A percentile compares a stretch with the other conserved stretches of the same genome.
phyloP scores from a whole-genome alignment of 202 grass and related monocot species.

The Alloteropsis angusta region DNA sequence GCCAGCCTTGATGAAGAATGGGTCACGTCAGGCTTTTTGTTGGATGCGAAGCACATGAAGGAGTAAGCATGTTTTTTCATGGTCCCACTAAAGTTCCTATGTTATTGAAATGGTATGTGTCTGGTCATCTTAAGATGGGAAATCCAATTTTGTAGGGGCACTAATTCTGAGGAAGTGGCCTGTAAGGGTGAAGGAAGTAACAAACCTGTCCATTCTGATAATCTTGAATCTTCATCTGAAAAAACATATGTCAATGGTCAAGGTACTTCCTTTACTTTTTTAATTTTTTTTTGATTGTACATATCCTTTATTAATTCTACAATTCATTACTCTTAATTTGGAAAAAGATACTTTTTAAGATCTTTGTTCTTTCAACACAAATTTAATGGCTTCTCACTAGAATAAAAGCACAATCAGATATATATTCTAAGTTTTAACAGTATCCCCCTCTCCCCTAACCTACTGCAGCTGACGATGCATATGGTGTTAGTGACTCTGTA shows the following conservation, averaged over 20 bases:
- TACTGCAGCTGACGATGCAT: constrained; percentile 6
- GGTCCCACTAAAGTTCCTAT: not conserved
- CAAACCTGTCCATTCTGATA: not conserved
- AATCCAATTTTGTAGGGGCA: constrained; percentile 22
- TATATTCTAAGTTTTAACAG: not conserved
- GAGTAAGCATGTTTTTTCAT: constrained; percentile 9
- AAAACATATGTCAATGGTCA: not conserved
- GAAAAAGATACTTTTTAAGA: not conserved
- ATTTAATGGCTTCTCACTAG: not conserved
- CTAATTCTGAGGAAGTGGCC: not conserved
- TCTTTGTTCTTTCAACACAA: not conserved
- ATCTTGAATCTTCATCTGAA: not conserved
- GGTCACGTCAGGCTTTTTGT: not conserved
- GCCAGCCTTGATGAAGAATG: not conserved
- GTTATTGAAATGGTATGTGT: not conserved
- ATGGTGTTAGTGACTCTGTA: constrained; percentile 1
- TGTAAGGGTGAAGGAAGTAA: not conserved
- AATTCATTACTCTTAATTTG: not conserved
- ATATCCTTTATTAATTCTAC: not conserved
- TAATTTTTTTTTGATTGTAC: not conserved
- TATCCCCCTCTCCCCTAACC: not conserved
- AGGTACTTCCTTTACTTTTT: constrained; percentile 13
- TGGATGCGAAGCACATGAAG: not conserved
- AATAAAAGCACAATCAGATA: not conserved
- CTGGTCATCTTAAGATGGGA: not conserved